phyloP scores from a whole-genome alignment of 345 rosid species.

The Aegle marmelos region DNA sequence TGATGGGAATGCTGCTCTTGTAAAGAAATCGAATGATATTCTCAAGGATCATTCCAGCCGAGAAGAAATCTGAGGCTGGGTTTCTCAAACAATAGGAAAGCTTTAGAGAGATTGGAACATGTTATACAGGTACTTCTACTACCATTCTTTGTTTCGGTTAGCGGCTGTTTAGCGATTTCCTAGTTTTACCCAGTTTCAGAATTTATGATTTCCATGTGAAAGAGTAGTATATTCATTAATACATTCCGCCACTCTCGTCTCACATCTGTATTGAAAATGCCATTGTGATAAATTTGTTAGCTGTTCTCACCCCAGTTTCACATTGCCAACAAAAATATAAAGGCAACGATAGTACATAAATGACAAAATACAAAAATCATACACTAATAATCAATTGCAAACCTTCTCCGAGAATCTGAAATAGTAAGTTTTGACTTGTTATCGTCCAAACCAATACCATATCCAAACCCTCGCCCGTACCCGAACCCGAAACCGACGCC shows the following conservation, averaged over 20 bases:
- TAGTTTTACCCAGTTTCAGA: background rate
- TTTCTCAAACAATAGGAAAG: background rate
- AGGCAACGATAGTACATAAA: background rate
- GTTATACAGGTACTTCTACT: background rate
- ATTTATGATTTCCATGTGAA: background rate
- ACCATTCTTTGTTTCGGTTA: background rate
- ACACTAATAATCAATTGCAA: background rate
- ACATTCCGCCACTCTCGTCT: background rate
- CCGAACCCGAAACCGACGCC: conserved; percentile 46
- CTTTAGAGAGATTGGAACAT: background rate
- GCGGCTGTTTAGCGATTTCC: background rate
- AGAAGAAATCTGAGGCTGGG: background rate
- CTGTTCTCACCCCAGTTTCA: no score
- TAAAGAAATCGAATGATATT: background rate
- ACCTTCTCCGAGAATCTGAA: conserved; percentile 16
- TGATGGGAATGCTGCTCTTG: background rate
- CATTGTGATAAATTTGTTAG: background rate
- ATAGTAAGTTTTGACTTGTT: background rate
- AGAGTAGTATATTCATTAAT: background rate
- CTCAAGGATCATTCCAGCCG: background rate
- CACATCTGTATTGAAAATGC: background rate
- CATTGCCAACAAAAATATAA: background rate
- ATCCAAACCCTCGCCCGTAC: conserved; percentile 46
- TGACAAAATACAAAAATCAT: background rate
- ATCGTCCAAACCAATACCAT: conserved; percentile 31